Percentiles rank a stretch among this genome's conserved stretches.
Evolutionary conservation across 192 early-diverging fungal species (phyloP).

Genomic region (Chytriomyces hyalinus): DNA sequence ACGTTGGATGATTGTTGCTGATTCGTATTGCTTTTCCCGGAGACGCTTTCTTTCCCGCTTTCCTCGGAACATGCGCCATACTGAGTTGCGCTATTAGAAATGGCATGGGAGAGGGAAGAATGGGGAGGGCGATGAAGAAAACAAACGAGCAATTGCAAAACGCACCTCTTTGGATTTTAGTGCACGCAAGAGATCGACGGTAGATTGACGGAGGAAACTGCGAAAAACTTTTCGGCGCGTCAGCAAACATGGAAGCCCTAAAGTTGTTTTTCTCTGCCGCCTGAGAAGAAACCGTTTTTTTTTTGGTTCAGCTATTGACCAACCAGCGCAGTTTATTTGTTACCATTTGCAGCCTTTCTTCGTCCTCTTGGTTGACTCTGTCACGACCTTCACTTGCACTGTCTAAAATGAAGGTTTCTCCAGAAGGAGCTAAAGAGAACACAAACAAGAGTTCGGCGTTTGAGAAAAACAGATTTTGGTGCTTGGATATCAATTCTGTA

Average conservation of each 20-base stretch:
- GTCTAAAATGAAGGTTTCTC: slow-evolving; percentile 42
- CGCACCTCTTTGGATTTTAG: slow-evolving; percentile 57
- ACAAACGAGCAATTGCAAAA: background rate
- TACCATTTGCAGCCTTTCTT: slow-evolving; percentile 56
- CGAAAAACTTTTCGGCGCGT: slow-evolving; percentile 55
- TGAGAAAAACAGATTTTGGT: background rate
- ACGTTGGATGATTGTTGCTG: slow-evolving; percentile 60
- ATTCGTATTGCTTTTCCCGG: slow-evolving; percentile 54
- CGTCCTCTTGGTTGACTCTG: slow-evolving; percentile 48
- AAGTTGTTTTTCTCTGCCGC: slow-evolving; percentile 54
- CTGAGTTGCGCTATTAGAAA: slow-evolving; percentile 21
- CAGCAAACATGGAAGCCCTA: slow-evolving; percentile 37
- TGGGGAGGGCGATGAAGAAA: background rate
- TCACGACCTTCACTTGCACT: slow-evolving; percentile 24
- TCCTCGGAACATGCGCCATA: slow-evolving; percentile 55
- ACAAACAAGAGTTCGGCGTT: background rate
- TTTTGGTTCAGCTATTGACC: background rate
- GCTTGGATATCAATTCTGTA: background rate
- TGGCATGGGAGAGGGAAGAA: background rate
- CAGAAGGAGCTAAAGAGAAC: background rate
- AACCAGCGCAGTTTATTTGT: background rate
- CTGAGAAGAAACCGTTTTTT: slow-evolving; percentile 16
- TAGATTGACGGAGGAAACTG: slow-evolving; percentile 65
- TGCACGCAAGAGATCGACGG: slow-evolving; percentile 57
- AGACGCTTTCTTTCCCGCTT: slow-evolving; percentile 45